Evolutionary conservation across 2,329 filamentous ascomycete species (phyloP), one percentile per base, ranked within the genome.

Genomic region (Xylariaceae sp.): DNA sequence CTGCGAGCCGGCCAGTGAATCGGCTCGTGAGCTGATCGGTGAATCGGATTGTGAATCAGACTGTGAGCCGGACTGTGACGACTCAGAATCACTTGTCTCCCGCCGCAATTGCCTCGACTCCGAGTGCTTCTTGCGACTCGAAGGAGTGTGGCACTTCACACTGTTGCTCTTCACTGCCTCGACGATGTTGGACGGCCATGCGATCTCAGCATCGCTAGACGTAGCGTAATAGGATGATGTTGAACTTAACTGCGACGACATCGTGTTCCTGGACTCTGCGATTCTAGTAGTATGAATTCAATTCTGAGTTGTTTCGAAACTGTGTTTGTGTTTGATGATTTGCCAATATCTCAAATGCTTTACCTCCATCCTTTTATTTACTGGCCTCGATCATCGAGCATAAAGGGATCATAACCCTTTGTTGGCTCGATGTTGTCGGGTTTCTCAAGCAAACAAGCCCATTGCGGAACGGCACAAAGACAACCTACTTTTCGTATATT

Each of bases 121-220:
- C 23, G 23, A 30, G 23, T 30, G 1, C 23, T 30, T 30, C 23
- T 30, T 30, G 4, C 23, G 23, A 30, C 4, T 4, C 23, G 23
- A 30, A 30, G 23, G 23, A 30, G 23, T 66, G 17, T 6, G 11
- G 34, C 5, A 51, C 48, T 11, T 17, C 57, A 23, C 58, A 56
- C 9, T 54, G 17, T 11, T 65, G 59, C 8, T 53, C 13, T 8
- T 47, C 23, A 5, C 56, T 34, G 17, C 63, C 61, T 23, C 64
- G 23, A 30, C 23, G 23, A 30, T 30, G 4, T 30, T 35, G 4
- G 59, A 62, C n/a, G 55, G 63, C 18, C 35, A 56, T 23, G 13
- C 17, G 17, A 51, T 51, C 30, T 3, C 1, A n/a, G 15, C 6
- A 9, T 10, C 15, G 5, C 48, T 39, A 4, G 49, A 18, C 17